phyloP scores from a whole-genome alignment of 2,329 filamentous ascomycete genomes.

The Xylariomycetidae sp. region DNA sequence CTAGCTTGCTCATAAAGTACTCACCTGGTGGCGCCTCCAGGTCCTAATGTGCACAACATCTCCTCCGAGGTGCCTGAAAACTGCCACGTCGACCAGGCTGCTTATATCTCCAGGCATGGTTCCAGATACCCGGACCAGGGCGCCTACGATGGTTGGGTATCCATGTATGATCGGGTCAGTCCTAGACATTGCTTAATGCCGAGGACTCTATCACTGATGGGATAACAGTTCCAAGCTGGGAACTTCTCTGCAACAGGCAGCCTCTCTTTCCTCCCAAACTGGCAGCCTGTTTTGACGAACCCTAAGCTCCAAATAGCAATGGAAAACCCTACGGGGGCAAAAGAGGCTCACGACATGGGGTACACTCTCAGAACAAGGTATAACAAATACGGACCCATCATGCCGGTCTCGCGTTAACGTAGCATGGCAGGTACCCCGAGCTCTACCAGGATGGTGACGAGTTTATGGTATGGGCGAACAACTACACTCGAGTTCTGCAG shows the following conservation, averaged over 20 bases:
- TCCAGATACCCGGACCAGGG: conserved; percentile 57
- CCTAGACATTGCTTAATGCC: background rate
- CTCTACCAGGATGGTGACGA: conserved; percentile 43
- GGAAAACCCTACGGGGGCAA: conserved; percentile 55
- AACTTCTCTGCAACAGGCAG: conserved; percentile 47
- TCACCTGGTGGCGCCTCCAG: no score
- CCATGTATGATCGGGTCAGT: conserved; percentile 37
- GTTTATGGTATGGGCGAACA: conserved; percentile 60
- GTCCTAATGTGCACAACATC: conserved; percentile 51
- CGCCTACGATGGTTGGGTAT: conserved; percentile 52
- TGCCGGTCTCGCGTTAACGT: no score
- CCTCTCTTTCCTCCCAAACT: conserved; percentile 51
- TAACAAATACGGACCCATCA: no score
- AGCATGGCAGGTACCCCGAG: conserved; percentile 37
- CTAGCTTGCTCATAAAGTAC: background rate
- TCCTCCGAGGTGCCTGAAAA: conserved; percentile 46
- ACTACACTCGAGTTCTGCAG: conserved; percentile 58
- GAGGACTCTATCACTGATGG: background rate
- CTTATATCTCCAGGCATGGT: conserved; percentile 55
- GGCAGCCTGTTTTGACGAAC: conserved; percentile 52
- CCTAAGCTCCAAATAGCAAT: conserved; percentile 51
- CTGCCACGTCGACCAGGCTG: conserved; percentile 55
- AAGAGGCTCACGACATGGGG: conserved; percentile 53
- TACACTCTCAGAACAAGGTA: conserved; percentile 43
- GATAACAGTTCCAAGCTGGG: conserved; percentile 43